Conservation (phyloP, 2,329 filamentous ascomycete genomes). For the Torrubiellomyces zombiae region DNA sequence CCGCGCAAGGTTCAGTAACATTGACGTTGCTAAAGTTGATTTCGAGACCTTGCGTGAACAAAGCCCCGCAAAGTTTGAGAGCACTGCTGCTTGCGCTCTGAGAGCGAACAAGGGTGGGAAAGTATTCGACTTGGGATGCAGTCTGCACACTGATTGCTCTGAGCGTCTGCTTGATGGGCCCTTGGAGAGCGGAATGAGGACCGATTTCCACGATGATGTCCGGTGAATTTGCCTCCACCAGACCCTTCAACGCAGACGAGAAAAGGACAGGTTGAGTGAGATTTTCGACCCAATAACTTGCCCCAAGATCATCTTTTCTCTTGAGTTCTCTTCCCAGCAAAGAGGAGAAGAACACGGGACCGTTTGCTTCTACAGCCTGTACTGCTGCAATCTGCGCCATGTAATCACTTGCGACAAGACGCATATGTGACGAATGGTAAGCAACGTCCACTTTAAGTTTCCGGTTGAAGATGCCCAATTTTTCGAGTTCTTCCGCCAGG, state of each 20-base stretch:
- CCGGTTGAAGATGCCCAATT: constrained; percentile 27
- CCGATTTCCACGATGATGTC: constrained; percentile 25
- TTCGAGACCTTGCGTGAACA: constrained; percentile 27
- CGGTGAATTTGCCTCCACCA: constrained; percentile 12
- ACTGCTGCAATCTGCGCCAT: constrained; percentile 14
- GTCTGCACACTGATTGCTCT: constrained; percentile 25
- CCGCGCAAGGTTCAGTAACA: constrained; percentile 9
- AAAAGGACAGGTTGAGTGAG: constrained; percentile 25
- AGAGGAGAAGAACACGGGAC: constrained; percentile 28
- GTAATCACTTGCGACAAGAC: constrained; percentile 30
- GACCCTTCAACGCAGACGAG: constrained; percentile 16
- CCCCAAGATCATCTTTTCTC: constrained; percentile 16
- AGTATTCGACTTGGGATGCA: constrained; percentile 22
- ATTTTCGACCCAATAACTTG: constrained; percentile 29
- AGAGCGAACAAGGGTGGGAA: constrained; percentile 31
- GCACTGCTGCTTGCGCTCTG: constrained; percentile 29
- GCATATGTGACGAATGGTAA: constrained; percentile 40
- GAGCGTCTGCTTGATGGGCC: constrained; percentile 33
- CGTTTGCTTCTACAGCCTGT: constrained; percentile 10
- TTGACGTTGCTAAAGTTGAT: constrained; percentile 31
- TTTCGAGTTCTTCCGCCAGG: constrained; percentile 20
- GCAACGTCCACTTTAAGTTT: constrained; percentile 32
- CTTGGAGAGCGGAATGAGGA: constrained; percentile 30
- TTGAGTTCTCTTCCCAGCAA: constrained; percentile 21
- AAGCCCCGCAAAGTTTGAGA: constrained; percentile 23